These are phyloP conservation scores for Aspergillus sp. DNA, from an alignment of 2,329 filamentous ascomycete species.

Conservation along the genomic window DNA sequence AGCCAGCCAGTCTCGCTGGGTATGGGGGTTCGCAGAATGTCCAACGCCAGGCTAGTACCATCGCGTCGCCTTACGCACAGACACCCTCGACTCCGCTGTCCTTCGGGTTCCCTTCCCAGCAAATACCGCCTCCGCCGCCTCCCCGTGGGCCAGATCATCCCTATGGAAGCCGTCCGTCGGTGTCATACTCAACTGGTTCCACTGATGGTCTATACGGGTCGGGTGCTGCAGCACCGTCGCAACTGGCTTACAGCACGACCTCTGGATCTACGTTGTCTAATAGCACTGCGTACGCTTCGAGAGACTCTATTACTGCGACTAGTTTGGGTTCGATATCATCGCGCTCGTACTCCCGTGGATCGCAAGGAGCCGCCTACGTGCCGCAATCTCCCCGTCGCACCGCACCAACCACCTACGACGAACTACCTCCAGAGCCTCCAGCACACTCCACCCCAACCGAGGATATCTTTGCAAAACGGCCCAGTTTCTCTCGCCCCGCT, in stretches of 20 bases:
- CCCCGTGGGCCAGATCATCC: constrained; percentile 33
- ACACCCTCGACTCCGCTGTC: constrained; percentile 25
- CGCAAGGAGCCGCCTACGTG: constrained; percentile 17
- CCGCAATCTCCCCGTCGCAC: constrained; percentile 17
- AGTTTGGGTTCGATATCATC: constrained; percentile 14
- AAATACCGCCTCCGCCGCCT: constrained; percentile 31
- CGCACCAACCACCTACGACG: constrained; percentile 15
- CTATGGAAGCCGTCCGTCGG: constrained; percentile 30
- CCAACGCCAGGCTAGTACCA: constrained; percentile 24
- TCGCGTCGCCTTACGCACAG: constrained; percentile 20
- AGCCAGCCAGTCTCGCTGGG: constrained; percentile 25
- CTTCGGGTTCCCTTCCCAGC: constrained; percentile 26
- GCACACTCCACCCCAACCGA: constrained; percentile 22
- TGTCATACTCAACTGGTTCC: constrained; percentile 18
- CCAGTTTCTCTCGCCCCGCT: constrained; percentile 23
- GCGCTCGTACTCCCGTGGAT: constrained; percentile 16
- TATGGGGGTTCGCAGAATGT: constrained; percentile 24
- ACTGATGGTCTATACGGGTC: constrained; percentile 15
- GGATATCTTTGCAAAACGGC: constrained; percentile 18
- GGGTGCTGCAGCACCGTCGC: constrained; percentile 16
- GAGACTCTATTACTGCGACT: constrained; percentile 14
- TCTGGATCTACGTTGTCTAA: constrained; percentile 15
- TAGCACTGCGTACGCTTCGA: constrained; percentile 16
- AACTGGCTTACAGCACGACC: constrained; percentile 20
- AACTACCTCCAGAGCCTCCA: constrained; percentile 29